A percentile compares a stretch with the other conserved stretches of the same genome.
These are phyloP conservation scores for Delonix regia DNA, from an alignment of 306 rosid species.

Conservation along the genomic window DNA sequence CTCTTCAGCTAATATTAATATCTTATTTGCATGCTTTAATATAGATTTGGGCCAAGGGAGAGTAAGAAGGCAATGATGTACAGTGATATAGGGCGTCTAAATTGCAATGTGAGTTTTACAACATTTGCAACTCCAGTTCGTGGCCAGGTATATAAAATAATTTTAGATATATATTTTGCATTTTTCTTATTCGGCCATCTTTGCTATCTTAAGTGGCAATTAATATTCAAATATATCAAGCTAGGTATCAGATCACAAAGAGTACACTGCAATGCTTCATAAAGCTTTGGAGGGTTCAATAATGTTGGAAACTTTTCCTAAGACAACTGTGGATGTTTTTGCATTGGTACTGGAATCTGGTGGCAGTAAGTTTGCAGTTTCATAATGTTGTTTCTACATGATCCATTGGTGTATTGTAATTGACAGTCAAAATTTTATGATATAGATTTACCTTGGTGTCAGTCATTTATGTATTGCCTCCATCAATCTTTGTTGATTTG, in stretches of 20 bases:
- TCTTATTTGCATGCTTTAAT: conserved; percentile 16
- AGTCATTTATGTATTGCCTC: conserved; percentile 15
- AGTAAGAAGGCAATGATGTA: conserved; percentile 97
- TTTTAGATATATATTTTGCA: neutral
- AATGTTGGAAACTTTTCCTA: conserved; percentile 85
- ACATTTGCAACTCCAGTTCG: conserved; percentile 84
- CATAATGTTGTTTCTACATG: conserved; percentile 21
- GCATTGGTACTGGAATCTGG: conserved; percentile 96
- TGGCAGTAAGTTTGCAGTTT: conserved; percentile 73
- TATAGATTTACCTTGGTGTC: conserved; percentile 15
- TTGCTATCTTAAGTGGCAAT: conserved; percentile 21
- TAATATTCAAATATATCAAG: conserved; percentile 35
- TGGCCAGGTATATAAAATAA: conserved; percentile 65
- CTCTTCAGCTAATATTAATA: conserved; percentile 23
- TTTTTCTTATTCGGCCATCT: conserved; percentile 1
- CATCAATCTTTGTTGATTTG: conserved; percentile 17
- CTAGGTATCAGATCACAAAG: conserved; percentile 85
- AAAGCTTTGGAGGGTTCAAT: conserved; percentile 96
- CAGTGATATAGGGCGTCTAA: conserved; percentile 85
- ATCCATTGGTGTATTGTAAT: conserved; percentile 19
- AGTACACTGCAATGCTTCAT: conserved; percentile 80
- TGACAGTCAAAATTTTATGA: conserved; percentile 3
- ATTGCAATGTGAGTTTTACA: conserved; percentile 84
- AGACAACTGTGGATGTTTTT: conserved; percentile 94
- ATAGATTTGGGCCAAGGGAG: conserved; percentile 97